Evolutionary conservation across 2,329 filamentous ascomycete species (phyloP).

Genomic region (Penicillium sp.): DNA sequence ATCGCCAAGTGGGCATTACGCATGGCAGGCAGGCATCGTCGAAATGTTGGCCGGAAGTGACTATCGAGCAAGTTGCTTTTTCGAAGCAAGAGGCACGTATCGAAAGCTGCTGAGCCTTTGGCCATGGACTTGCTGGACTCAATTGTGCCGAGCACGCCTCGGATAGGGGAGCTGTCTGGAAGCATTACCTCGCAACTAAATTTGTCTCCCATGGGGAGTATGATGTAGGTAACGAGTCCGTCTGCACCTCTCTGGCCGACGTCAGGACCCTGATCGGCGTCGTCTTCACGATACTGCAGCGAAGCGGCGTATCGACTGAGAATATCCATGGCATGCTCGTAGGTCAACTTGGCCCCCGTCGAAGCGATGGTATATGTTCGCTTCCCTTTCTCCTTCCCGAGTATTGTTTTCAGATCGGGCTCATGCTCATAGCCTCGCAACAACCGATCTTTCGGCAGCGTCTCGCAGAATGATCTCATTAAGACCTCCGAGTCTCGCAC

Average conservation of each 20-base stretch:
- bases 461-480: slow-evolving; percentile 70
- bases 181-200: slow-evolving; percentile 75
- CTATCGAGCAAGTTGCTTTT: slow-evolving; percentile 63
- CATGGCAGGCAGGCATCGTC: slow-evolving; percentile 68
- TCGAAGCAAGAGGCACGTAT: slow-evolving; percentile 66
- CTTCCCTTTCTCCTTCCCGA: slow-evolving; percentile 48
- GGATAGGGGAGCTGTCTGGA: slow-evolving; percentile 67
- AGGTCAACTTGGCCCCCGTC: slow-evolving; percentile 74
- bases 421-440: slow-evolving; percentile 56
- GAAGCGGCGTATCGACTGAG: slow-evolving; percentile 69
- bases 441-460: slow-evolving; percentile 67
- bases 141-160: slow-evolving; percentile 56
- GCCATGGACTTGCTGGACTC: slow-evolving; percentile 68
- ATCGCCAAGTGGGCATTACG: slow-evolving; percentile 81
- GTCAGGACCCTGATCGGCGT: slow-evolving; percentile 22
- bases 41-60: slow-evolving; percentile 66
- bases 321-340: slow-evolving; percentile 64
- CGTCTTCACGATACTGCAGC: slow-evolving; percentile 34
- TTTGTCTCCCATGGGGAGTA: slow-evolving; percentile 50
- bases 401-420: slow-evolving; percentile 45
- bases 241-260: slow-evolving; percentile 45
- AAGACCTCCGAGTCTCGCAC: slow-evolving; percentile 44
- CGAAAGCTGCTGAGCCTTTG: slow-evolving; percentile 83
- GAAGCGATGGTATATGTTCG: slow-evolving; percentile 55
- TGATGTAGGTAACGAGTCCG: slow-evolving; percentile 54